Base-by-base conservation (phyloP, 176 grass and related monocot species). In the Juncus inflexus region DNA sequence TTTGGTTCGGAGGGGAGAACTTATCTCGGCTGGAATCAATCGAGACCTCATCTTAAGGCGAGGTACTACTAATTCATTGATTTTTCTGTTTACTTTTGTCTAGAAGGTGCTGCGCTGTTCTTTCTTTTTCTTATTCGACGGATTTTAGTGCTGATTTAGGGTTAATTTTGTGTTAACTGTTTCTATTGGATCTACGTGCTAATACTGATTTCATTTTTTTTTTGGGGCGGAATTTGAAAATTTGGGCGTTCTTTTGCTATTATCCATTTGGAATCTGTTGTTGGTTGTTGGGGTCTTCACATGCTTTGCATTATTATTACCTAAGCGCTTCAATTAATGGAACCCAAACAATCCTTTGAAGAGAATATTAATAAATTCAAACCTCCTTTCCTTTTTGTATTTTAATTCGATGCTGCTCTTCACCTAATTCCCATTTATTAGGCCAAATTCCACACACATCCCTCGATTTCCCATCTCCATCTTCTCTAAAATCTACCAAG, bases 221-320 rank as follows among this genome's bases (percentile, higher is more conserved):
- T 47, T 47, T 45, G 3, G 43, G 43, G 4, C 43, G 43, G 4
- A 47, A 47, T 47, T 47, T 9, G 65, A 68, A 51, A 68, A 55
- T 68, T 50, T 68, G n/a, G 52, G 12, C 53, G 35, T 43, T 47
- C 43, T 71, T 71, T 42, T 36, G 68, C 15, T 58, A 59, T 41
- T 71, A 35, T 55, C 68, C 16, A 40, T 71, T 71, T 45, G 68
- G 40, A 47, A 15, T 57, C 68, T 71, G 53, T 59, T 71, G 54
- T 59, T 71, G 54, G 67, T 71, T 43, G 68, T 71, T 70, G 53
- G 67, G 52, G 4, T 1, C 40, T 60, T 70, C 68, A 71, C 68
- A 71, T 71, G 68, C 54, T 45, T 71, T 1, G 42, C 55, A 71
- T 69, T 69, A 71, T 71, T 70, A 54, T 42, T 64, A 41, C 9